These are phyloP conservation scores for Lagenidium sp. DNA, from an alignment of 352 stramenopile genomes.

Conservation along the genomic window DNA sequence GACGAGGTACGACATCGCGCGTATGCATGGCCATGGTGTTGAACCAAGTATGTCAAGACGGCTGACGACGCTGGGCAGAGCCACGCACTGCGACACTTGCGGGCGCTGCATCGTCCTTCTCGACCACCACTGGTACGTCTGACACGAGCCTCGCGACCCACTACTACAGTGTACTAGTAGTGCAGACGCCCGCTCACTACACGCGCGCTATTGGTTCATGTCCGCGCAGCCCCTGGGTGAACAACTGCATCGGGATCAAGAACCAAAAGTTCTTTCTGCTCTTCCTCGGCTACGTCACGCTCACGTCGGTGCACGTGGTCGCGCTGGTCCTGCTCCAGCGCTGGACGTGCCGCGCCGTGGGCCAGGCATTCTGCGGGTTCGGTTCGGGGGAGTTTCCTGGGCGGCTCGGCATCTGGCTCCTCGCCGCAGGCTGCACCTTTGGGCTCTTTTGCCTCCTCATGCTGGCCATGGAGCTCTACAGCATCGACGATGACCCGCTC, in stretches of 20 bases:
- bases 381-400: slow-evolving; percentile 49
- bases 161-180: too few species aligned
- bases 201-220: neutral
- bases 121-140: slow-evolving; percentile 76
- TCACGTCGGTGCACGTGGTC: slow-evolving; percentile 44
- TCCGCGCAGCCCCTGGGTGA: slow-evolving; percentile 64
- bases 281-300: slow-evolving; percentile 65
- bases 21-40: neutral
- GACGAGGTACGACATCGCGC: slow-evolving; percentile 28
- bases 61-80: slow-evolving; percentile 35
- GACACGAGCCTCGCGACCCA: too few species aligned
- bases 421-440: slow-evolving; percentile 60
- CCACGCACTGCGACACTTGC: slow-evolving; percentile 70
- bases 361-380: slow-evolving; percentile 40
- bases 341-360: slow-evolving; percentile 27
- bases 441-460: slow-evolving; percentile 71
- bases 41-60: too few species aligned
- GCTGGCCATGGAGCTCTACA: slow-evolving; percentile 73
- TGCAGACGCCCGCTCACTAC: too few species aligned
- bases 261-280: slow-evolving; percentile 80
- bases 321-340: slow-evolving; percentile 46
- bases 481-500: slow-evolving; percentile 47
- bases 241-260: slow-evolving; percentile 79
- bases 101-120: slow-evolving; percentile 69
- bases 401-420: slow-evolving; percentile 48